Percentiles rank a stretch among this genome's conserved stretches.
Evolutionary conservation across 2,329 filamentous ascomycete species (phyloP).

Genomic region (Aspergillus intermedius): DNA sequence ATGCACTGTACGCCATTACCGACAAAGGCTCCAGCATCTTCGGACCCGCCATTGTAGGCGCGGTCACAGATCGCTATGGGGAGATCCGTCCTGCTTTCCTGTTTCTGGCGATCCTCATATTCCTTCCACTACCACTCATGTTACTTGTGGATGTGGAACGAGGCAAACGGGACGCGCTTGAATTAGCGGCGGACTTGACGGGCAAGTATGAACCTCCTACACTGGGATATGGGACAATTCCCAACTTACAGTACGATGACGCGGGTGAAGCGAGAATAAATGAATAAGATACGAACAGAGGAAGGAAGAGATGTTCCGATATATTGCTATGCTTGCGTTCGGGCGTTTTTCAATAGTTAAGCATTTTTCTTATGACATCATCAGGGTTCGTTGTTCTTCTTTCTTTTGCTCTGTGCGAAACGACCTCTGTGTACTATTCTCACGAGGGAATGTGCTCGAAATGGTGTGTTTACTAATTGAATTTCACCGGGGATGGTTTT

Average conservation of each 20-base stretch:
- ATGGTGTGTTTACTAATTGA: too few species aligned
- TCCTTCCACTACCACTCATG: conserved; percentile 76
- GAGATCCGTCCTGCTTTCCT: conserved; percentile 83
- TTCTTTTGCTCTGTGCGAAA: too few species aligned
- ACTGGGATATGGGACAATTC: conserved; percentile 21
- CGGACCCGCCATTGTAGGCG: conserved; percentile 86
- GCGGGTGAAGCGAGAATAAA: not conserved
- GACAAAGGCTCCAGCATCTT: conserved; percentile 95
- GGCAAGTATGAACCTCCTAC: conserved; percentile 13
- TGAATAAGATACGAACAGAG: not conserved
- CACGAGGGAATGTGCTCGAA: too few species aligned
- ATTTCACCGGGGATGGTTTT: too few species aligned
- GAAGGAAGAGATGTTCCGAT: not conserved
- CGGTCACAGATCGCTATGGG: conserved; percentile 78
- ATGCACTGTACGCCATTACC: conserved; percentile 92
- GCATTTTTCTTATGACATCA: too few species aligned
- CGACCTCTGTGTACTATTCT: too few species aligned
- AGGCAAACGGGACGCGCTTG: conserved; percentile 62
- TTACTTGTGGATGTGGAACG: conserved; percentile 78
- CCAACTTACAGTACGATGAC: conserved; percentile 3
- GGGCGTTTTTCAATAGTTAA: not conserved
- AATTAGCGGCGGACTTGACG: conserved; percentile 51
- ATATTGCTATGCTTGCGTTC: not conserved
- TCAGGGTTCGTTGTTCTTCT: too few species aligned
- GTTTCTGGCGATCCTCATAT: conserved; percentile 81